Base-by-base conservation (phyloP, 1,284 basidiomycete genomes). In the Sanguinoderma infundibulare region DNA sequence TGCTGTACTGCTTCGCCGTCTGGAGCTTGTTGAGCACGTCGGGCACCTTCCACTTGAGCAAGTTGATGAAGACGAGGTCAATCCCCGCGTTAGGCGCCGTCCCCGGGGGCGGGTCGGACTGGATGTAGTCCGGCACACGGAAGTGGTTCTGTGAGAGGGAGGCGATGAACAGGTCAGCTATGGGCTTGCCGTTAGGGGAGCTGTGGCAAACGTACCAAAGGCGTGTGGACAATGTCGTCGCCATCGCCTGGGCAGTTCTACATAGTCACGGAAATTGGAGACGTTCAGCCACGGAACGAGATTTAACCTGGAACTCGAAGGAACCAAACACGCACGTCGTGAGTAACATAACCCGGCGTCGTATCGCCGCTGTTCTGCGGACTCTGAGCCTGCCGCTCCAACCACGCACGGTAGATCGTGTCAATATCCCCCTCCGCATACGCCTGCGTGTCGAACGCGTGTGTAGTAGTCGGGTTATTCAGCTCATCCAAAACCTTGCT, bases 321-420 rank as follows among this genome's bases (percentile, higher is more conserved):
- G 57, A 53, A 44, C 5, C 50, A 15, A n/a, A n/a, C n/a, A 73
- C 88, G 71, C 65, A 90, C 88, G 69, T 92, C 90, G 0, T 74
- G 69, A 0, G 91, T 92, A n/a, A 91, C 88, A 70, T 92, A 92
- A 67, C 90, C 90, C 24, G 87, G 72, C 0, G 87, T 91, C 70
- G 84, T 68, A 65, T 87, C 81, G 70, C 46, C 73, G 74, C 65
- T 75, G 57, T 0, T 72, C 65, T 7, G 65, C 68, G 59, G 68
- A 42, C 74, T 71, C 62, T 65, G 71, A 60, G 80, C 77, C 87
- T 87, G 88, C 59, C 81, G 82, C 69, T 77, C 73, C 52, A 87
- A 70, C 87, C 87, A 90, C 9, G 72, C 72, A 26, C 74, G 73
- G 68, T 85, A 91, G 17, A 79, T 77, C 61, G 64, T 73, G 53